These are phyloP conservation scores for Neofusicoccum sp. DNA, from an alignment of 2,329 filamentous ascomycete species.

Conservation along the genomic window DNA sequence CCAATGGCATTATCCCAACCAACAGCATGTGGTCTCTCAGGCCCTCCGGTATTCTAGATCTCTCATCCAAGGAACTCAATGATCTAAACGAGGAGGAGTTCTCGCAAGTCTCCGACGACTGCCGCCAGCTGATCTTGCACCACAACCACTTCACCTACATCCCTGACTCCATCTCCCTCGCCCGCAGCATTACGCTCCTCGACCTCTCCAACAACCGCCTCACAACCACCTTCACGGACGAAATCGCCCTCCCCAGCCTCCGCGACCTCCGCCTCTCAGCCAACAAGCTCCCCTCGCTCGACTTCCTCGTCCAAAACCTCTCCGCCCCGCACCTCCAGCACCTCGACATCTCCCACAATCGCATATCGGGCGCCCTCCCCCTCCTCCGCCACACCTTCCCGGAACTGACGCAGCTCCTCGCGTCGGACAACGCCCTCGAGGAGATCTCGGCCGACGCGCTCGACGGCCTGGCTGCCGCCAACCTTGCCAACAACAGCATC, in stretches of 20 bases:
- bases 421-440: constrained; percentile 74
- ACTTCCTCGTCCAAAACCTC: constrained; percentile 64
- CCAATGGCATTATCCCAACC: constrained; percentile 1
- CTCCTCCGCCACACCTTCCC: constrained; percentile 67
- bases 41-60: constrained; percentile 41
- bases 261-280: constrained; percentile 73
- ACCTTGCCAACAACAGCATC: constrained; percentile 84
- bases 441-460: constrained; percentile 72
- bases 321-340: constrained; percentile 72
- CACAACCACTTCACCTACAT: constrained; percentile 73
- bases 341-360: constrained; percentile 79
- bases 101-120: constrained; percentile 43
- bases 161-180: constrained; percentile 68
- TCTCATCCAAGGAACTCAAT: constrained; percentile 40
- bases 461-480: constrained; percentile 70
- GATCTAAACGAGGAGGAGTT: constrained; percentile 39
- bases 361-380: constrained; percentile 67
- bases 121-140: constrained; percentile 65
- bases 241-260: constrained; percentile 61
- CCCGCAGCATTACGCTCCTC: constrained; percentile 66
- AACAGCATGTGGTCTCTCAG: constrained; percentile 29
- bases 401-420: constrained; percentile 66
- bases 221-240: constrained; percentile 44
- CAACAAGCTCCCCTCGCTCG: constrained; percentile 71
- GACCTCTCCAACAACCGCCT: constrained; percentile 79